phyloP scores from a whole-genome alignment of 129 eudicot species.

The Chrysanthemum makinoi region DNA sequence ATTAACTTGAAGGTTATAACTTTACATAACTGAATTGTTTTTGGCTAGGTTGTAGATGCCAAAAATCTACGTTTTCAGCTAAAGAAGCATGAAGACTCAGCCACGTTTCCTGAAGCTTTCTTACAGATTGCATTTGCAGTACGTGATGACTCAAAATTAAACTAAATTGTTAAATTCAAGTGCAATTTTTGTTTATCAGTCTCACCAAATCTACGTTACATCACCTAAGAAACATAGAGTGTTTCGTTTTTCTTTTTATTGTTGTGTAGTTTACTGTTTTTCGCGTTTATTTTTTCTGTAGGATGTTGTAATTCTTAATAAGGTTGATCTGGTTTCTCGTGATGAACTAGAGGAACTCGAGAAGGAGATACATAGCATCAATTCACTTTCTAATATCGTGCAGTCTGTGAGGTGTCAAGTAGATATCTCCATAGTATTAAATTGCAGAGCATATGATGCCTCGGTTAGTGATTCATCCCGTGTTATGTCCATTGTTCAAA shows the following conservation, averaged over 20 bases:
- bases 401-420: slow-evolving; percentile 90
- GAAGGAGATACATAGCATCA: slow-evolving; percentile 71
- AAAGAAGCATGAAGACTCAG: slow-evolving; percentile 62
- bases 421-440: slow-evolving; percentile 70
- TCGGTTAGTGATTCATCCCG: slow-evolving; percentile 36
- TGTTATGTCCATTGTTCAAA: neutral
- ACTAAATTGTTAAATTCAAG: neutral
- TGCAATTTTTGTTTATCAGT: neutral
- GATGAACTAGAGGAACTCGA: slow-evolving; percentile 65
- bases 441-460: slow-evolving; percentile 84
- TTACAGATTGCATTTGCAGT: slow-evolving; percentile 89
- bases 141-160: slow-evolving; percentile 16
- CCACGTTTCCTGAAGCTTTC: slow-evolving; percentile 91
- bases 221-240: neutral
- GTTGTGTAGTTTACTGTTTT: neutral
- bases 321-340: slow-evolving; percentile 72
- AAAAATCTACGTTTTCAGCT: slow-evolving; percentile 88
- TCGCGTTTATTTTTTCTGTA: slow-evolving; percentile 36
- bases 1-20: slow-evolving; percentile 1
- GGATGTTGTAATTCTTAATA: slow-evolving; percentile 94
- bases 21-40: neutral
- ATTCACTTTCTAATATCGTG: slow-evolving; percentile 75
- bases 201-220: neutral
- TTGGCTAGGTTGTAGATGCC: slow-evolving; percentile 88
- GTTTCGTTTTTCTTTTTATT: neutral